A percentile compares a stretch with the other conserved stretches of the same genome.
Conservation (phyloP, 1,284 basidiomycete species). For the Ustanciosporium gigantosporum region DNA sequence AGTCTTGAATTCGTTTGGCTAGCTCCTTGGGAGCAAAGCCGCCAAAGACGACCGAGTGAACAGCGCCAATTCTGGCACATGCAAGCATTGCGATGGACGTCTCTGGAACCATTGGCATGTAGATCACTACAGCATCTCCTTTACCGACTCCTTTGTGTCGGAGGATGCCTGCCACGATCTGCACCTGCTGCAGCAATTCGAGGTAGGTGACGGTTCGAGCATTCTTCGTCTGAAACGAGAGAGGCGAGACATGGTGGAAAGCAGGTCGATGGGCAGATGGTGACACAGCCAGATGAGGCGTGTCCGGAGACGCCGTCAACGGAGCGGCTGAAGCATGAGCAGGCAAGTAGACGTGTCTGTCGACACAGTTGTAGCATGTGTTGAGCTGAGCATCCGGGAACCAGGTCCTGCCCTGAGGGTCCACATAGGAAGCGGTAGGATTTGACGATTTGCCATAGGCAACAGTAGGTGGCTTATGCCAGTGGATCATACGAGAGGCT, state of each 20-base stretch:
- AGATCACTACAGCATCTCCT: conserved; percentile 56
- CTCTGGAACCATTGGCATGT: conserved; percentile 59
- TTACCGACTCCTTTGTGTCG: conserved; percentile 44
- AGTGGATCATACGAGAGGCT: conserved; percentile 41
- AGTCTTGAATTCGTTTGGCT: conserved; percentile 55
- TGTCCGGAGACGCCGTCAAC: conserved; percentile 39
- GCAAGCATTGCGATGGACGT: conserved; percentile 56
- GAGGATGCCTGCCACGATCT: conserved; percentile 52
- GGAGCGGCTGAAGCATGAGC: conserved; percentile 17
- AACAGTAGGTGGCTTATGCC: conserved; percentile 42
- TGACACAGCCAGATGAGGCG: conserved; percentile 37
- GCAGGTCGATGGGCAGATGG: conserved; percentile 32
- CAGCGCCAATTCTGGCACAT: conserved; percentile 54
- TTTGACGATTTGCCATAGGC: conserved; percentile 36
- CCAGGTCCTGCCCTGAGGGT: conserved; percentile 32
- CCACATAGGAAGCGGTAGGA: conserved; percentile 11
- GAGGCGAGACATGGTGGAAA: conserved; percentile 48
- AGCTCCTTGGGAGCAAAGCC: conserved; percentile 56
- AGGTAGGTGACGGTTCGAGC: conserved; percentile 45
- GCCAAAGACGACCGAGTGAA: conserved; percentile 59
- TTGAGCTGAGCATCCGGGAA: conserved; percentile 46
- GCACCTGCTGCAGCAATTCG: conserved; percentile 45
- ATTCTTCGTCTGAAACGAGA: conserved; percentile 40
- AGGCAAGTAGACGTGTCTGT: conserved; percentile 35
- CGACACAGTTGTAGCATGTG: conserved; percentile 39